Evolutionary conservation across 306 rosid species (phyloP).

Genomic region (Carpinus fangiana): DNA sequence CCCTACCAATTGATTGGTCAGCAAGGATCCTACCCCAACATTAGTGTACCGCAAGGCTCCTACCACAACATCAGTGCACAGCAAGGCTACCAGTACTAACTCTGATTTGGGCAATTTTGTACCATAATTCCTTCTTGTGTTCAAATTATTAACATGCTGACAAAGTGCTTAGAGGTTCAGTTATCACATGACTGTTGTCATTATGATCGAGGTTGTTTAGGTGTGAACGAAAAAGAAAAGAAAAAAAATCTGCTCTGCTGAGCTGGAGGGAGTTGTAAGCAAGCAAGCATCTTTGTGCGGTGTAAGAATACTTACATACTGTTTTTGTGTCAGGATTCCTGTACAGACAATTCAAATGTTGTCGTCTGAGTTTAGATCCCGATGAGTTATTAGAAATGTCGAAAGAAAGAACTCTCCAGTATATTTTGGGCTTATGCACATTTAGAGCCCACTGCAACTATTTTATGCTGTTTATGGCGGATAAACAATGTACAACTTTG

Average conservation of each 20-base stretch:
- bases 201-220: neutral
- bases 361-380: neutral
- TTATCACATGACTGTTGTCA: neutral
- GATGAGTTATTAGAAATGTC: no score
- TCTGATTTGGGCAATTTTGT: constrained; percentile 8
- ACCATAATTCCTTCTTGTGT: neutral
- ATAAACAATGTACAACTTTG: no score
- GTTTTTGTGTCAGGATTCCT: neutral
- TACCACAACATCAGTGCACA: constrained; percentile 16
- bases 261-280: neutral
- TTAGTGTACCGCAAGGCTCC: constrained; percentile 14
- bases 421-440: no score
- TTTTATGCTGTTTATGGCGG: no score
- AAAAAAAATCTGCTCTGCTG: neutral
- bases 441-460: no score
- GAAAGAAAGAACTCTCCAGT: no score
- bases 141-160: neutral
- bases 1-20: constrained; percentile 25
- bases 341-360: neutral
- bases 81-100: constrained; percentile 28
- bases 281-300: neutral
- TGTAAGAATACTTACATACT: neutral
- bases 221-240: neutral
- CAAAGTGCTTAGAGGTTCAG: neutral
- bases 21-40: constrained; percentile 29